Evolutionary conservation across 768 basidiomycete species (phyloP), one percentile per base, ranked within the genome.

Genomic region (Kwoniella bestiolae): DNA sequence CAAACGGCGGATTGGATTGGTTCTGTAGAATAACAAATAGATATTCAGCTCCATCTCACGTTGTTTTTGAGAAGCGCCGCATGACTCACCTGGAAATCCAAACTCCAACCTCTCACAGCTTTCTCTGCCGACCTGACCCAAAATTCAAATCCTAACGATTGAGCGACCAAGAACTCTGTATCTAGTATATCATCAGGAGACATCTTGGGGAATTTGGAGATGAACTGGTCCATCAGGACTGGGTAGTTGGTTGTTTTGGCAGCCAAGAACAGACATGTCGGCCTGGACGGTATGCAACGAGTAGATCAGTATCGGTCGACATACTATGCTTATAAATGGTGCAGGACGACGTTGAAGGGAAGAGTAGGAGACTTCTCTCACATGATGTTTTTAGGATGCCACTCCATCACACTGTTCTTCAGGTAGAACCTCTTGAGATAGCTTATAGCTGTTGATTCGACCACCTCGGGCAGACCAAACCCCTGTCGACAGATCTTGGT

Each of bases 381-480:
- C 96, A 99, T 99, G 75, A 99, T 92, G 76, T 92, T 94, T 82
- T 94, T 95, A 0, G 96, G 96, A 83, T 98, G 96, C 89, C 92
- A 97, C 79, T 98, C 96, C 94, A 98, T 97, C 58, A 94, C 92
- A 2, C 94, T 98, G 77, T 98, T 98, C 82, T 90, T 90, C 60
- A 98, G 85, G 79, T 98, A 99, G 82, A 99, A 99, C 3, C 96
- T 86, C 80, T 98, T 98, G 71, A 99, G 83, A 81, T 96, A 99
- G 61, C 86, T 88, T 63, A 91, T 86, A 0, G 94, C 93, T 3
- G 95, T 97, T 0, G 92, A 91, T 80, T 94, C 91, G 6, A 98
- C 92, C 75, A 92, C 89, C 72, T 95, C 92, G 0, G 92, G 90
- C 77, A 95, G 91, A 50, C 88, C 87, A 75, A 96, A 94, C 69